Evolutionary conservation across 768 basidiomycete genomes (phyloP), one percentile per base, ranked within the genome.

Genomic region (Rhizopogon vesiculosus): DNA sequence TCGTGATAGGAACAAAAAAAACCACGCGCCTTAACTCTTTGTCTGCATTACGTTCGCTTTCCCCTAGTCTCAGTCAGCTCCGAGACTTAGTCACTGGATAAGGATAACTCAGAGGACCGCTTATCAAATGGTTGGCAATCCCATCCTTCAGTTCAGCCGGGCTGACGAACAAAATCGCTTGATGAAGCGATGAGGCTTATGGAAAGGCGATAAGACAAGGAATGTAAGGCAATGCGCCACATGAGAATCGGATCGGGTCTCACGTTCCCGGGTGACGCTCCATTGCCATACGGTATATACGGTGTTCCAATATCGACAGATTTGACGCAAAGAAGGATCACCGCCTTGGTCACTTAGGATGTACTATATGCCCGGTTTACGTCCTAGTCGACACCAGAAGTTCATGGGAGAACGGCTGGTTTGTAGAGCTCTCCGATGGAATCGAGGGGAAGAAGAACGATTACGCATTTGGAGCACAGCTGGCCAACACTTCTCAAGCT

Each of bases 1-100:
- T 49, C 33, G 33, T 49, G 46, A 49, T 49, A 49, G 46, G 46
- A 49, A 49, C 78, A 13, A 72, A 67, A 72, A 67, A 33, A 73
- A 61, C 56, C 66, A 67, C 57, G 57, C 59, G 62, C 65, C 54
- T 59, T 62, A 5, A 49, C 33, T 48, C 46, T 35, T 49, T 49
- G 46, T 35, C 35, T 49, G 46, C 5, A 22, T 49, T 49, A 49
- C 46, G 46, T 49, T 49, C 12, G 31, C 13, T 46, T 48, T 46
- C 12, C 13, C 35, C 12, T 38, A 13, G 31, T 33, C 31, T 33
- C 8, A 33, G 31, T 5, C 35, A 33, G 35, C 13, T 38, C 7
- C 19, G 18, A 45, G 22, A 16, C 8, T 7, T 12, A 13, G 10
- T 42, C 3, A 18, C 13, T 46, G 45, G 18, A 33, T 46, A 46